phyloP scores from a whole-genome alignment of 345 rosid genomes.

The Boechera divaricarpa region DNA sequence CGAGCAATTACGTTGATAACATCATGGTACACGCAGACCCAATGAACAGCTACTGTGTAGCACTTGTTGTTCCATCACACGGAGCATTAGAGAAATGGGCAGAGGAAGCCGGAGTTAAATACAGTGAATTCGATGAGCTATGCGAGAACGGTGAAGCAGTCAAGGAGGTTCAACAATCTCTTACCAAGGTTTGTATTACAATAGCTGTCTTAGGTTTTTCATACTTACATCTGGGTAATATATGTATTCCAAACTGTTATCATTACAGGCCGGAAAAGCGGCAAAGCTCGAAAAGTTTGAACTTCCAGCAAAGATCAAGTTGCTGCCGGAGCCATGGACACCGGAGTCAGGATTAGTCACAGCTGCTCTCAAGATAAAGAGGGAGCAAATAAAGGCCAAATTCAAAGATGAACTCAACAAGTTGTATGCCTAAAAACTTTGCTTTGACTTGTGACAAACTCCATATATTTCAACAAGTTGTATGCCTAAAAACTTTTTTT shows the following conservation, averaged over 20 bases:
- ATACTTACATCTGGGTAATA: background rate
- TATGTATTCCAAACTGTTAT: slow-evolving; percentile 6
- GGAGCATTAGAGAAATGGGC: slow-evolving; percentile 80
- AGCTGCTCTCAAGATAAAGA: slow-evolving; percentile 45
- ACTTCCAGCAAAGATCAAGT: slow-evolving; percentile 73
- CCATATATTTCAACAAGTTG: slow-evolving; percentile 49
- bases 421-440: slow-evolving; percentile 53
- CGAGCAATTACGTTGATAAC: slow-evolving; percentile 65
- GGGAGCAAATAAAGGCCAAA: slow-evolving; percentile 51
- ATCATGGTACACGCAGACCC: slow-evolving; percentile 86
- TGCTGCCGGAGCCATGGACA: slow-evolving; percentile 81
- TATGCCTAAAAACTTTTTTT: slow-evolving; percentile 49
- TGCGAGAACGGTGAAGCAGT: slow-evolving; percentile 67
- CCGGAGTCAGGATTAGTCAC: slow-evolving; percentile 81
- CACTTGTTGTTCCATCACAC: slow-evolving; percentile 70
- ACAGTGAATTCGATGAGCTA: slow-evolving; percentile 56
- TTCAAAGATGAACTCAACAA: slow-evolving; percentile 72
- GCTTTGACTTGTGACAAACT: slow-evolving; percentile 7
- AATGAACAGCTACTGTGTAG: slow-evolving; percentile 69
- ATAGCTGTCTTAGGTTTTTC: background rate
- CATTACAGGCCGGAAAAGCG: slow-evolving; percentile 63
- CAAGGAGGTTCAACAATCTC: slow-evolving; percentile 67
- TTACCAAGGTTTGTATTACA: slow-evolving; percentile 60
- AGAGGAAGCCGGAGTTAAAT: slow-evolving; percentile 56
- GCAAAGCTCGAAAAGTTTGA: slow-evolving; percentile 81